Evolutionary conservation across 2,329 filamentous ascomycete genomes (phyloP).

Genomic region (Phaeosphaeria sp.): DNA sequence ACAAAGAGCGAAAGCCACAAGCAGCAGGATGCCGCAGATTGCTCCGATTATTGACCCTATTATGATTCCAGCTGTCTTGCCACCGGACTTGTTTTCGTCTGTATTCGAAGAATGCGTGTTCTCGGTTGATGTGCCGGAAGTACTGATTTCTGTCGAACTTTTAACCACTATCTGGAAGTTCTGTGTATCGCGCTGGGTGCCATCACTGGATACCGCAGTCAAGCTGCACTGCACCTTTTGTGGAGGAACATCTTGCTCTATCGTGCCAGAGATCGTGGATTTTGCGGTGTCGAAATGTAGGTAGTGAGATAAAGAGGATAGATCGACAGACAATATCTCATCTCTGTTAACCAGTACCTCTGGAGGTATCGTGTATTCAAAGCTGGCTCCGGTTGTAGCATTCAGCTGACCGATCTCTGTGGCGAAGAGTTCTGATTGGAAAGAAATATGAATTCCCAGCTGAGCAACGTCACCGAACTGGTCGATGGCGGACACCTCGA

Average conservation of each 20-base stretch:
- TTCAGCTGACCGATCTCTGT: constrained; percentile 54
- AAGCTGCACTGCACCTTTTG: constrained; percentile 52
- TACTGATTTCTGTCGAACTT: constrained; percentile 1
- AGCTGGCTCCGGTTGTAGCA: constrained; percentile 57
- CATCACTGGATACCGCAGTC: constrained; percentile 47
- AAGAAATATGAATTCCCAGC: constrained; percentile 59
- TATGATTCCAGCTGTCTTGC: constrained; percentile 28
- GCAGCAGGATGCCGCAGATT: constrained; percentile 31
- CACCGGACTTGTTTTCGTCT: constrained; percentile 4
- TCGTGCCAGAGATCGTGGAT: constrained; percentile 56
- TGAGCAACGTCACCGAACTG: constrained; percentile 65
- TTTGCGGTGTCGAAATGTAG: constrained; percentile 56
- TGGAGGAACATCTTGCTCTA: constrained; percentile 51
- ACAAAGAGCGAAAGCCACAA: constrained; percentile 30
- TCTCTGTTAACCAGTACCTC: constrained; percentile 51
- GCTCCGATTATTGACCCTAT: constrained; percentile 42
- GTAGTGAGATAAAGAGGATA: constrained; percentile 55
- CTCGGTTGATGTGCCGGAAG: constrained; percentile 14
- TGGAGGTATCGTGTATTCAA: constrained; percentile 56
- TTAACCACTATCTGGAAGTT: constrained; percentile 52
- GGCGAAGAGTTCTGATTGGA: constrained; percentile 51
- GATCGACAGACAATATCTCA: constrained; percentile 51
- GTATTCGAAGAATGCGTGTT: constrained; percentile 13
- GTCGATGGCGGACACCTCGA: constrained; percentile 67
- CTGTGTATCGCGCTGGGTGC: constrained; percentile 47